Evolutionary conservation across 2,329 filamentous ascomycete genomes (phyloP).

Genomic region (Colletotrichum sp.): DNA sequence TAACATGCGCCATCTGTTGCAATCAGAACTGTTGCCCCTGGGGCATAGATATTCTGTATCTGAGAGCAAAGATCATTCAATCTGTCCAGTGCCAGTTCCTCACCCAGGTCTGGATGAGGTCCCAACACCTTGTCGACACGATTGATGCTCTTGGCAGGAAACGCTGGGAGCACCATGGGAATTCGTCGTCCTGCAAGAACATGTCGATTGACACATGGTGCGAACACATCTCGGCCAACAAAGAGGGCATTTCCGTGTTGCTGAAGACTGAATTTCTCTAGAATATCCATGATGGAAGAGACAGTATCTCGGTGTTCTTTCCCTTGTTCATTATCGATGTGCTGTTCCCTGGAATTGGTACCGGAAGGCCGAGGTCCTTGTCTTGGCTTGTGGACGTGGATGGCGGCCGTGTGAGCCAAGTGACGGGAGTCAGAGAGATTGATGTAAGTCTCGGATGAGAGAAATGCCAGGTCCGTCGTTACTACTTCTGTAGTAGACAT

Average conservation of each 20-base stretch:
- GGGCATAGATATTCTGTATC: background rate
- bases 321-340: background rate
- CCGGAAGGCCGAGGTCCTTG: background rate
- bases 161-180: background rate
- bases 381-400: background rate
- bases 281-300: background rate
- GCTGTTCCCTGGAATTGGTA: background rate
- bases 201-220: background rate
- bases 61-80: background rate
- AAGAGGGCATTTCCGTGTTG: background rate
- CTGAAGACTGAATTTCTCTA: background rate
- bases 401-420: background rate
- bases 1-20: background rate
- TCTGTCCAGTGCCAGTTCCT: background rate
- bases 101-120: background rate
- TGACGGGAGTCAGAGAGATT: background rate
- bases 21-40: background rate
- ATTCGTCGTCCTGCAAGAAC: background rate
- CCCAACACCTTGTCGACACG: background rate
- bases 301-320: rapidly evolving
- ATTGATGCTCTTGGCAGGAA: background rate
- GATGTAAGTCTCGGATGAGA: background rate
- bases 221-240: background rate
- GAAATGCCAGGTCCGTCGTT: background rate
- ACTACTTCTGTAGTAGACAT: background rate